These are phyloP conservation scores for Monilinia polystroma DNA, from an alignment of 2,329 filamentous ascomycete genomes.

Conservation along the genomic window DNA sequence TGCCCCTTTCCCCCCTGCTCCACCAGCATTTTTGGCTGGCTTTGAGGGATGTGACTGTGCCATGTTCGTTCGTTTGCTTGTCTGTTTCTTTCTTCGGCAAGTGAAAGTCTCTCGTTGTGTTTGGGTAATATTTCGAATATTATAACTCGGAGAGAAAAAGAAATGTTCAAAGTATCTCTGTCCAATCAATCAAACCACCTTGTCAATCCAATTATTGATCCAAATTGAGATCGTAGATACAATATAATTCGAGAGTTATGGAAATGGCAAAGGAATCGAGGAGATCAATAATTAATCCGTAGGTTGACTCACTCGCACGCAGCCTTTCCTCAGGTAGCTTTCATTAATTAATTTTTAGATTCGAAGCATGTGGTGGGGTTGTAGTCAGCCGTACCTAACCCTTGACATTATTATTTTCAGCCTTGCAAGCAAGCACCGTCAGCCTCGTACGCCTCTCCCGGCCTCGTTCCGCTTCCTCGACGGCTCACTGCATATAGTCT, in stretches of 20 bases:
- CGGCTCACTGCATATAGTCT: constrained; percentile 17
- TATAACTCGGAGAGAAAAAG: background rate
- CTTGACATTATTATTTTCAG: background rate
- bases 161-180: background rate
- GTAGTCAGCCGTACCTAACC: constrained; percentile 1
- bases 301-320: background rate
- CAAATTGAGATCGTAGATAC: background rate
- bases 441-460: background rate
- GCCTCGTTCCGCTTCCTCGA: background rate
- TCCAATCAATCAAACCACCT: background rate
- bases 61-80: constrained; percentile 26
- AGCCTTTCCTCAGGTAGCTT: constrained; percentile 8
- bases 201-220: background rate
- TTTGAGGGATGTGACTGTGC: constrained; percentile 28
- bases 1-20: constrained; percentile 25
- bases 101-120: background rate
- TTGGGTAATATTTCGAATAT: background rate
- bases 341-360: background rate
- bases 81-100: background rate
- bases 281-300: background rate
- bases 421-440: background rate
- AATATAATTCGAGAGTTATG: background rate
- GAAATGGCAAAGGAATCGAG: background rate
- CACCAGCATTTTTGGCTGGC: constrained; percentile 30
- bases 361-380: background rate